A percentile compares a stretch with the other conserved stretches of the same genome.
Conservation (phyloP, 75 land plant genomes). For the Selaginella moellendorffii region DNA sequence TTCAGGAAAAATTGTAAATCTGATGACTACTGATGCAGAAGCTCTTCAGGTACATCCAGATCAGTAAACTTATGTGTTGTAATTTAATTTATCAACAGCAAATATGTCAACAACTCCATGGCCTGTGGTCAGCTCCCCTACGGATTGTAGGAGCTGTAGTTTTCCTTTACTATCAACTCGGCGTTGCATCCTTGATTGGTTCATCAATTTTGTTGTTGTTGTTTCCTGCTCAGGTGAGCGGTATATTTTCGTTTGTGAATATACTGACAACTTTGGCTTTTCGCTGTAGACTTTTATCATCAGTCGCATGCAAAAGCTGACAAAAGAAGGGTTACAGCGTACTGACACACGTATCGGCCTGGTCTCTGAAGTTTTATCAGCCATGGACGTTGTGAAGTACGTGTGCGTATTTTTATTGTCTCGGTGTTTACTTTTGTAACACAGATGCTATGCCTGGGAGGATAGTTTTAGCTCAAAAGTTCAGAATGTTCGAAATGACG, state of each 20-base stretch:
- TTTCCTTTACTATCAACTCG: slow-evolving; percentile 11
- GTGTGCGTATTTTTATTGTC: slow-evolving; percentile 3
- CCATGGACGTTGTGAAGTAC: slow-evolving; percentile 96
- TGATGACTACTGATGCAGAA: slow-evolving; percentile 26
- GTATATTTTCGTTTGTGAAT: background rate
- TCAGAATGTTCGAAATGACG: slow-evolving; percentile 52
- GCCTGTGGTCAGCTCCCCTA: slow-evolving; percentile 15
- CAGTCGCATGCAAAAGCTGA: slow-evolving; percentile 51
- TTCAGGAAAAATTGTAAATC: slow-evolving; percentile 89
- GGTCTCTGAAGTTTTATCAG: slow-evolving; percentile 85
- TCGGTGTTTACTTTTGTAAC: background rate
- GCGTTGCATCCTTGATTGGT: slow-evolving; percentile 10
- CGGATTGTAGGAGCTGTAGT: slow-evolving; percentile 8
- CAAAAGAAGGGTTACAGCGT: slow-evolving; percentile 80
- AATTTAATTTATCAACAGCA: slow-evolving; percentile 7
- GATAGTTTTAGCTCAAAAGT: slow-evolving; percentile 73
- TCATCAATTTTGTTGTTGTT: slow-evolving; percentile 11
- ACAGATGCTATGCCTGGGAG: slow-evolving; percentile 96
- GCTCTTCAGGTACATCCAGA: background rate
- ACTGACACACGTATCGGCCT: slow-evolving; percentile 93
- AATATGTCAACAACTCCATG: slow-evolving; percentile 14
- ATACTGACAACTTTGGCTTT: background rate
- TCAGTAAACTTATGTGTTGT: background rate
- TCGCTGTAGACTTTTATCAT: slow-evolving; percentile 59
- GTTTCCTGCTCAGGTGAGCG: slow-evolving; percentile 9